Evolutionary conservation across 805 yeast species (phyloP).

Genomic region (Cyberlindnera nakhonratchasimensis): DNA sequence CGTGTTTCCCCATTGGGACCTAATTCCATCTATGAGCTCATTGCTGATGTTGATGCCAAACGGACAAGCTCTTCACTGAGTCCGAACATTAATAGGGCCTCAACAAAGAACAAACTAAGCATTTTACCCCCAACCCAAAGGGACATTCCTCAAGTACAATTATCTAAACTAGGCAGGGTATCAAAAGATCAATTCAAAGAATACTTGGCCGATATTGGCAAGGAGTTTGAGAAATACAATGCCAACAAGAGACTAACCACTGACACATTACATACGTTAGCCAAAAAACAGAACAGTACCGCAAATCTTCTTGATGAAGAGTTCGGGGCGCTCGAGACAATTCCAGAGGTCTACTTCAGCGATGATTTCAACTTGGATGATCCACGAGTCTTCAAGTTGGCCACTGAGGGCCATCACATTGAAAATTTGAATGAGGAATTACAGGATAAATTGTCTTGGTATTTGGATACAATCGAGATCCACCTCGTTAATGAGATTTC

Average conservation of each 20-base stretch:
- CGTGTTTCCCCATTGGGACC: constrained; percentile 59
- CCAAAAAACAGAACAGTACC: constrained; percentile 15
- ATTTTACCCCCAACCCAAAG: constrained; percentile 65
- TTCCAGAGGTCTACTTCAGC: constrained; percentile 70
- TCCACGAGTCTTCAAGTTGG: constrained; percentile 77
- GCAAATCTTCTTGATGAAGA: constrained; percentile 23
- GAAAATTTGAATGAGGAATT: constrained; percentile 51
- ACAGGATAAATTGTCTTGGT: constrained; percentile 77
- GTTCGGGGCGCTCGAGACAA: constrained; percentile 32
- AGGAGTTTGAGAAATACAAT: constrained; percentile 44
- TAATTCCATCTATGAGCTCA: constrained; percentile 74
- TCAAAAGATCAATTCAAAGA: constrained; percentile 40
- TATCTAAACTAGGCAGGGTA: constrained; percentile 50
- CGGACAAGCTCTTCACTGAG: constrained; percentile 27
- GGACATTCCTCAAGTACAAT: constrained; percentile 80
- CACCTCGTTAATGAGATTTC: constrained; percentile 80
- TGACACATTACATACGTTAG: constrained; percentile 25
- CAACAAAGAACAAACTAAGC: constrained; percentile 40
- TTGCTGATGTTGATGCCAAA: constrained; percentile 53
- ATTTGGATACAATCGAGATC: constrained; percentile 81
- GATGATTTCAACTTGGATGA: constrained; percentile 78
- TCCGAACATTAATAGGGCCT: constrained; percentile 26
- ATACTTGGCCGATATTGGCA: constrained; percentile 42
- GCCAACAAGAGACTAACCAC: constrained; percentile 41
- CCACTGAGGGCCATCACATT: constrained; percentile 57